These are phyloP conservation scores for Pseudocercospora pini-densiflorae DNA, from an alignment of 2,329 filamentous ascomycete species.

Conservation along the genomic window DNA sequence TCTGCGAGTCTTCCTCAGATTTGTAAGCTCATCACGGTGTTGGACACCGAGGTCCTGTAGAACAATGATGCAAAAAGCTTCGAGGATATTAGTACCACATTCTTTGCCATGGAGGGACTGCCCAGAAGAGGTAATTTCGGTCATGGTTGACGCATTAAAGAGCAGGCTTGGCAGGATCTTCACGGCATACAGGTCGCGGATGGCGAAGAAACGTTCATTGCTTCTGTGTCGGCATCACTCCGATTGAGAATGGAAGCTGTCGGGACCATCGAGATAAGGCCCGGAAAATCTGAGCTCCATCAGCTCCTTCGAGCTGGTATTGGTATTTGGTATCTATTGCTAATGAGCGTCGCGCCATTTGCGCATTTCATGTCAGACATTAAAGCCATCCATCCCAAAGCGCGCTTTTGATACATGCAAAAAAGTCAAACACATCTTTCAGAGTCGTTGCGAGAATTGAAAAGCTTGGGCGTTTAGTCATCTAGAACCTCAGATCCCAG, in stretches of 20 bases:
- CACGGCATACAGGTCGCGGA: too few species aligned
- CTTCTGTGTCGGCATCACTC: too few species aligned
- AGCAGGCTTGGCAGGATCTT: too few species aligned
- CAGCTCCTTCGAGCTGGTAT: neutral
- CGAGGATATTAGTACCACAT: too few species aligned
- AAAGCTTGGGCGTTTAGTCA: neutral
- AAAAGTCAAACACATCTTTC: neutral
- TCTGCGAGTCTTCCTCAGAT: too few species aligned
- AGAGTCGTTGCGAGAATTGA: neutral
- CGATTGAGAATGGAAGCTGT: neutral
- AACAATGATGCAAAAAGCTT: too few species aligned
- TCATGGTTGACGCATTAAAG: too few species aligned
- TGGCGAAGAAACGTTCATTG: too few species aligned
- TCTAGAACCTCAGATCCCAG: slow-evolving; percentile 63
- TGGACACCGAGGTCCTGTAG: too few species aligned
- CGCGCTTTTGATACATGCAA: neutral
- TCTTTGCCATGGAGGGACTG: too few species aligned
- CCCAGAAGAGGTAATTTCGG: too few species aligned
- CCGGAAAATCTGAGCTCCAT: neutral
- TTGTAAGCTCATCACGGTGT: too few species aligned
- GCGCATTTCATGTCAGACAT: neutral
- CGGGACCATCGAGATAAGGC: neutral
- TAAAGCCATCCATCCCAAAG: neutral
- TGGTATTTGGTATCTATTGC: neutral
- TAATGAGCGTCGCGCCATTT: neutral